Conservation (phyloP, 805 yeast species). For the Pichia nakasei region DNA sequence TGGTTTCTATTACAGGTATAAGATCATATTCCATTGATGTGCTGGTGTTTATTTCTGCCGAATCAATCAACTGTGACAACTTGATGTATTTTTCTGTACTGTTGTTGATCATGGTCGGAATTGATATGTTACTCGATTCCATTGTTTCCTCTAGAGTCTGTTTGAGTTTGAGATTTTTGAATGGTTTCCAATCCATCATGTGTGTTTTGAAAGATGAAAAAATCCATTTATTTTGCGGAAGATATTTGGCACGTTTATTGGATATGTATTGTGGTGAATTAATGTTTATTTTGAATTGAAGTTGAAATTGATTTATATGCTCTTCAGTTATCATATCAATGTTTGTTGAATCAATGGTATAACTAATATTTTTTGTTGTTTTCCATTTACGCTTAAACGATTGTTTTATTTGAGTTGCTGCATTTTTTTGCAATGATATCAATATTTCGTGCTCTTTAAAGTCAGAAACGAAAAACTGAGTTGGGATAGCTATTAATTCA, state of each 20-base stretch:
- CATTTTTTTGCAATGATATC: background rate
- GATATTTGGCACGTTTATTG: no score
- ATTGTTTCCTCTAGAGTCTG: background rate
- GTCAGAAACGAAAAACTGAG: background rate
- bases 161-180: background rate
- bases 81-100: background rate
- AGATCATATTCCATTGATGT: background rate
- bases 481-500: background rate
- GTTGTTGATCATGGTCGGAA: background rate
- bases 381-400: background rate
- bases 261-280: background rate
- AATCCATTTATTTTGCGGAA: background rate
- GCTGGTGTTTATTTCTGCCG: background rate
- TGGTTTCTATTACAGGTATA: background rate
- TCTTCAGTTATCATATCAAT: background rate
- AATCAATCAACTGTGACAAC: background rate
- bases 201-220: slow-evolving; percentile 1
- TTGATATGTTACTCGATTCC: background rate
- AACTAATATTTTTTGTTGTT: background rate
- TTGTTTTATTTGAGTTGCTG: background rate
- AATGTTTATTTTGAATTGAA: background rate
- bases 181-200: slow-evolving; percentile 7
- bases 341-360: background rate
- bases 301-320: background rate
- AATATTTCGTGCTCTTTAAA: background rate